Evolutionary conservation across 73 alveolate genomes (phyloP).

Genomic region (Effrenium voratum): DNA sequence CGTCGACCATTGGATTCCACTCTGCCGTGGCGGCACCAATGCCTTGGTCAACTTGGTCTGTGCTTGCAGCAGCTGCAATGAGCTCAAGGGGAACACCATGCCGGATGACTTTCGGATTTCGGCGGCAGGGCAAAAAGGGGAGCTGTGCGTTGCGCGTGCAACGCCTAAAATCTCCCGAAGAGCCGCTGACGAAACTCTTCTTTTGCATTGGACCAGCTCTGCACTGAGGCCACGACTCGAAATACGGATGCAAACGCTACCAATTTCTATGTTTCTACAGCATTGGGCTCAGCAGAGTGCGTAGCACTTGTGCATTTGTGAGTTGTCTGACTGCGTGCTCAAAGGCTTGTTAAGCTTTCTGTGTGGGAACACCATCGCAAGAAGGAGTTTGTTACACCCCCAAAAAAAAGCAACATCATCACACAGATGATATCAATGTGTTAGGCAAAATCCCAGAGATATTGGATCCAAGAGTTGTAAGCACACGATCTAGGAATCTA

Average conservation of each 20-base stretch:
- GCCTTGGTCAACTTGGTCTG: constrained; percentile 76
- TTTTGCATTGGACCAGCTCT: not conserved
- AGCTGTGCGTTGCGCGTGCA: not conserved
- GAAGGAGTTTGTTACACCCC: too few relatives aligned
- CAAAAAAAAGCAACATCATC: too few relatives aligned
- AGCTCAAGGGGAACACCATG: constrained; percentile 66
- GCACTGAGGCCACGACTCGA: constrained; percentile 41
- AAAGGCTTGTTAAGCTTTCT: too few relatives aligned
- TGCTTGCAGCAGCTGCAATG: constrained; percentile 84
- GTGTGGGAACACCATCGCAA: too few relatives aligned
- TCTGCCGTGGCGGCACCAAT: constrained; percentile 91
- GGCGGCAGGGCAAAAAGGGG: not conserved
- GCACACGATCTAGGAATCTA: too few relatives aligned
- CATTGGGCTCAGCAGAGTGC: too few relatives aligned
- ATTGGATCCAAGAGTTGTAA: too few relatives aligned
- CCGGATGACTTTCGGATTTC: constrained; percentile 62
- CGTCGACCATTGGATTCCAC: constrained; percentile 93
- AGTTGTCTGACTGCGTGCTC: too few relatives aligned
- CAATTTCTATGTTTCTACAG: constrained; percentile 87
- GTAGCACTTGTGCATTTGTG: too few relatives aligned
- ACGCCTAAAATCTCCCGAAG: not conserved
- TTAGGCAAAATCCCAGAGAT: too few relatives aligned
- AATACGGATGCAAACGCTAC: constrained; percentile 90
- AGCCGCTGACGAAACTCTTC: not conserved
- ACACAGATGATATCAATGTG: too few relatives aligned